Percentiles rank a stretch among this genome's conserved stretches.
Evolutionary conservation across 345 rosid species (phyloP).

Genomic region (Pistacia integerrima): DNA sequence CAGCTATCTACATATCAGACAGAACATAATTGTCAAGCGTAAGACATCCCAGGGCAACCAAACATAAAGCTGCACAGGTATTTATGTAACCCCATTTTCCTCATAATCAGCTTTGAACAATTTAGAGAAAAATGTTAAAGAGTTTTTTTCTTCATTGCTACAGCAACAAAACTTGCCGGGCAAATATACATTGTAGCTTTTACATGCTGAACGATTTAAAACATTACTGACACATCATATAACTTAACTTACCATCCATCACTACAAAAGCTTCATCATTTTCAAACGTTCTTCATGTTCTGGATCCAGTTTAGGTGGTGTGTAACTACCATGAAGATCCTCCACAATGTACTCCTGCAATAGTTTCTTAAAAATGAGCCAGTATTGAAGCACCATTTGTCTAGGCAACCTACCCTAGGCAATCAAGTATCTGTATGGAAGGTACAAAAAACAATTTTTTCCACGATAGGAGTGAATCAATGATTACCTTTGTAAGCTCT

Average conservation of each 20-base stretch:
- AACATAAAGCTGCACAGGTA: too few species aligned
- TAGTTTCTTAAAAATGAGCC: background rate
- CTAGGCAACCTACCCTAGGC: background rate
- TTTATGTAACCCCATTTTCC: background rate
- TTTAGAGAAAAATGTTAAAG: background rate
- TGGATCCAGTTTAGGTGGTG: conserved; percentile 77
- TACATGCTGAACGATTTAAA: conserved; percentile 11
- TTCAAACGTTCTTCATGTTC: conserved; percentile 76
- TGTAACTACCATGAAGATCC: conserved; percentile 85
- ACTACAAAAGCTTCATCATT: conserved; percentile 77
- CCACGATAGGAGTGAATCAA: background rate
- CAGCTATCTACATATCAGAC: too few species aligned
- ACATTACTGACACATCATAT: conserved; percentile 4
- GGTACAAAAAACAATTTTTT: background rate
- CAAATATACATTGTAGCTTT: conserved; percentile 13
- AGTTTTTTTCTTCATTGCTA: background rate
- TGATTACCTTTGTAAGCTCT: conserved; percentile 78
- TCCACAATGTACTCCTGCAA: conserved; percentile 82
- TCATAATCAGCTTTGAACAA: background rate
- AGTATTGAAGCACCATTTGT: background rate
- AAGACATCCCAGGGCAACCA: background rate
- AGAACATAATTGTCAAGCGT: too few species aligned
- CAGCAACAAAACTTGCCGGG: background rate
- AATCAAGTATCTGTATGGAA: background rate
- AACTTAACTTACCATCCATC: conserved; percentile 1